These are phyloP conservation scores for Epichloe sylvatica DNA, from an alignment of 2,329 filamentous ascomycete genomes.

Conservation along the genomic window DNA sequence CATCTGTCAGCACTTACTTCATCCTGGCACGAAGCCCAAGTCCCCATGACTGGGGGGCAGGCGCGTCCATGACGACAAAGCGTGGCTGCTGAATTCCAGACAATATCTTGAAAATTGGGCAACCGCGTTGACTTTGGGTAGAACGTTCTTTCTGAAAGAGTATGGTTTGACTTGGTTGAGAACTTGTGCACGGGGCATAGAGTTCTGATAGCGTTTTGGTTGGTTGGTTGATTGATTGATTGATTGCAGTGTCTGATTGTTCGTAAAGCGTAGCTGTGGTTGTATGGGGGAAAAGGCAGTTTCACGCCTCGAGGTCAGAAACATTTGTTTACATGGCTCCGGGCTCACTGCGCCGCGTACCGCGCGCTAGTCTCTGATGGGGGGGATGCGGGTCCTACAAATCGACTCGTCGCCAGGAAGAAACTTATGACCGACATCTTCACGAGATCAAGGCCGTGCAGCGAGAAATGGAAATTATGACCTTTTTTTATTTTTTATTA, in stretches of 20 bases:
- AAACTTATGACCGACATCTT: too few species aligned
- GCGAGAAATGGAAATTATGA: too few species aligned
- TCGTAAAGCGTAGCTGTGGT: conserved; percentile 3
- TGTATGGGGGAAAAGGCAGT: neutral
- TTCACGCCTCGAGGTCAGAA: neutral
- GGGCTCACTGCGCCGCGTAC: neutral
- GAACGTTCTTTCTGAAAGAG: conserved; percentile 1
- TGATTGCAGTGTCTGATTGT: neutral
- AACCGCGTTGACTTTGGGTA: conserved; percentile 3
- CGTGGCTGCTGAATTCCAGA: conserved; percentile 4
- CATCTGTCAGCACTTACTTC: conserved; percentile 6
- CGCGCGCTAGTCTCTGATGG: conserved; percentile 1
- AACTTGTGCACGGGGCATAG: conserved; percentile 4
- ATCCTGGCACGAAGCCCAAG: conserved; percentile 6
- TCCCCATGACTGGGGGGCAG: conserved; percentile 8
- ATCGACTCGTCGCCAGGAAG: too few species aligned
- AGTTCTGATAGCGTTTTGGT: conserved; percentile 1
- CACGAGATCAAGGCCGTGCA: too few species aligned
- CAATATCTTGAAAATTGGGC: conserved; percentile 3
- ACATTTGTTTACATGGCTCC: conserved; percentile 5
- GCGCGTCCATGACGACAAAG: conserved; percentile 8
- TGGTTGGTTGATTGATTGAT: neutral
- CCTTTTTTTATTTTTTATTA: too few species aligned
- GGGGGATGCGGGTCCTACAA: neutral
- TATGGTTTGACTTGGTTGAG: neutral